Evolutionary conservation across 1,284 basidiomycete genomes (phyloP).

Genomic region (Cutaneotrichosporon sp.): DNA sequence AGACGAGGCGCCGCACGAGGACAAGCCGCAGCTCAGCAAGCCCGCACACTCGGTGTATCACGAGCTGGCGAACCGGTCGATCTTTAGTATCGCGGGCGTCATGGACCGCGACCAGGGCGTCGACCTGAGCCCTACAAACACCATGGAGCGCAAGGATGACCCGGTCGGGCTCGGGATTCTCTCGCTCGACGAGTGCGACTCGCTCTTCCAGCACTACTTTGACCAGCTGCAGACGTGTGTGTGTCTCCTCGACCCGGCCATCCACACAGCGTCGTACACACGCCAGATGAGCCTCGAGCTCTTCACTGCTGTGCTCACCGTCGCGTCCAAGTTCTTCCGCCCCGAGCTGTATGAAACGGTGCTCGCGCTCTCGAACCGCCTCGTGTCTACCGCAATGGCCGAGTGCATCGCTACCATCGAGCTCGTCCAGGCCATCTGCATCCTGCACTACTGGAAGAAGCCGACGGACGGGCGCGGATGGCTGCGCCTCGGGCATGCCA

Average conservation of each 20-base stretch:
- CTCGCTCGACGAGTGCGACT: slow-evolving; percentile 27
- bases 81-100: slow-evolving; percentile 28
- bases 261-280: slow-evolving; percentile 25
- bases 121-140: background rate
- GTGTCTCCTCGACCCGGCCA: slow-evolving; percentile 26
- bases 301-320: slow-evolving; percentile 26
- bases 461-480: slow-evolving; percentile 25
- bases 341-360: slow-evolving; percentile 27
- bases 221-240: slow-evolving; percentile 32
- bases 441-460: slow-evolving; percentile 31
- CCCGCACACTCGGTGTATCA: slow-evolving; percentile 29
- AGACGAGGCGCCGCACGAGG: background rate
- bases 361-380: slow-evolving; percentile 17
- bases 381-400: slow-evolving; percentile 20
- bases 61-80: slow-evolving; percentile 24
- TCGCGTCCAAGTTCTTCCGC: slow-evolving; percentile 28
- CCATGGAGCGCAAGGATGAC: slow-evolving; percentile 16
- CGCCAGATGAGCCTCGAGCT: slow-evolving; percentile 21
- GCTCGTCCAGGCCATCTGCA: slow-evolving; percentile 29
- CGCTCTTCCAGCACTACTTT: slow-evolving; percentile 29
- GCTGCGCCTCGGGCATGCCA: slow-evolving; percentile 35
- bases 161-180: slow-evolving; percentile 22
- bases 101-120: slow-evolving; percentile 20
- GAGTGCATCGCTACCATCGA: slow-evolving; percentile 24
- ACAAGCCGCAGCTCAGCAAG: slow-evolving; percentile 10